Conservation (phyloP, 805 yeast genomes). For the Candida oleophila region DNA sequence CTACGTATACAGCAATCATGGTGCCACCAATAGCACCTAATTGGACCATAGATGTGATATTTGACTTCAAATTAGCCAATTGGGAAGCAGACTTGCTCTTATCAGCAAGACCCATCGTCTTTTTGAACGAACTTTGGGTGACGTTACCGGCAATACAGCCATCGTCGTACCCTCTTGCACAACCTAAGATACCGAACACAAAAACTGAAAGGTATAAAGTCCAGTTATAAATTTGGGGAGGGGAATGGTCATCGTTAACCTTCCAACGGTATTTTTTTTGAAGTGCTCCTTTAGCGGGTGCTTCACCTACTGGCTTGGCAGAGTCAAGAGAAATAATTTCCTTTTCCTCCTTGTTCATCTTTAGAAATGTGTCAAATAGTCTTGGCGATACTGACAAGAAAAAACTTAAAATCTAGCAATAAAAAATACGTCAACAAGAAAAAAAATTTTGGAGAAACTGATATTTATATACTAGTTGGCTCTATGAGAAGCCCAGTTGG, state of each 20-base stretch:
- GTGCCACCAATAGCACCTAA: conserved; percentile 57
- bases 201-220: conserved; percentile 45
- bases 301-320: neutral
- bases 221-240: conserved; percentile 47
- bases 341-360: neutral
- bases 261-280: conserved; percentile 15
- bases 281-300: neutral
- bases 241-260: conserved; percentile 31
- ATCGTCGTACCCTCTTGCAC: conserved; percentile 59
- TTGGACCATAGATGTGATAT: conserved; percentile 59
- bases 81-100: conserved; percentile 27
- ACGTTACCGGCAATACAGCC: conserved; percentile 49
- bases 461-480: neutral
- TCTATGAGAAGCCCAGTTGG: neutral
- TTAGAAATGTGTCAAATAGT: neutral
- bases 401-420: neutral
- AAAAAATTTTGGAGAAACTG: neutral
- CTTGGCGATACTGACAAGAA: neutral
- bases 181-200: conserved; percentile 55
- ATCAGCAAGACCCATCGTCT: conserved; percentile 45
- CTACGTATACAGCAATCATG: conserved; percentile 45
- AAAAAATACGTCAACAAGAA: neutral
- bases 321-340: conserved; percentile 1
- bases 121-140: conserved; percentile 42
- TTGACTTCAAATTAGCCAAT: conserved; percentile 49